Conservation (phyloP, 2,329 filamentous ascomycete species). For the Ophiostoma ips region DNA sequence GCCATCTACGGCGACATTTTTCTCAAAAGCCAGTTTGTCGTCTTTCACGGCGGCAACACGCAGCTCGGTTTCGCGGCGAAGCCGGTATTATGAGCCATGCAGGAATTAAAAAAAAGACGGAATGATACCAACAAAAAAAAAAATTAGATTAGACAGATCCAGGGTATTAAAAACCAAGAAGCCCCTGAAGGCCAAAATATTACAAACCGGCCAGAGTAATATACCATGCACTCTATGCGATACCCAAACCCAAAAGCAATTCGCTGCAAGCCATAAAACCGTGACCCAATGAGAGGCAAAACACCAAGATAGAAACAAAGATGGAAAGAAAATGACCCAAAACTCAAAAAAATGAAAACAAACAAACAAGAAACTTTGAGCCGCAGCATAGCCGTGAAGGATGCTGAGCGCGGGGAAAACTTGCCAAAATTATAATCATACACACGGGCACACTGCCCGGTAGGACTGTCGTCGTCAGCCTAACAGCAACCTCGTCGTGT, state of each 20-base stretch:
- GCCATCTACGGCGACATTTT: conserved; percentile 19
- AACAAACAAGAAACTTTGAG: too few species aligned
- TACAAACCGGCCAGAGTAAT: too few species aligned
- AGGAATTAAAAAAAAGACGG: too few species aligned
- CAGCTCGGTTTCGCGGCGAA: conserved; percentile 27
- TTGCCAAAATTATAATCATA: not conserved
- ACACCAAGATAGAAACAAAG: not conserved
- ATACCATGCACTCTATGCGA: not conserved
- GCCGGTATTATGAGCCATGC: not conserved
- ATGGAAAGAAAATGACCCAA: not conserved
- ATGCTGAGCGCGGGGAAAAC: too few species aligned
- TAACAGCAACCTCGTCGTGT: conserved; percentile 11
- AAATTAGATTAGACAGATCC: too few species aligned
- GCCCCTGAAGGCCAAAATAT: too few species aligned
- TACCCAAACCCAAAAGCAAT: not conserved
- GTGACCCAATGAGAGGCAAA: not conserved
- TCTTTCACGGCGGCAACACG: conserved; percentile 23
- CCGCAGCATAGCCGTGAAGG: too few species aligned
- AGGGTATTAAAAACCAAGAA: too few species aligned
- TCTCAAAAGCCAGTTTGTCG: conserved; percentile 21
- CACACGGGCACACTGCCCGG: not conserved
- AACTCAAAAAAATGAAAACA: not conserved
- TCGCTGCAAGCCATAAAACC: not conserved
- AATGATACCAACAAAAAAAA: too few species aligned
- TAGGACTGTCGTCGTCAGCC: too few species aligned